Evolutionary conservation across 164 flowering plant species (phyloP), one percentile per base, ranked within the genome.

Genomic region (Stephania yunnanensis): DNA sequence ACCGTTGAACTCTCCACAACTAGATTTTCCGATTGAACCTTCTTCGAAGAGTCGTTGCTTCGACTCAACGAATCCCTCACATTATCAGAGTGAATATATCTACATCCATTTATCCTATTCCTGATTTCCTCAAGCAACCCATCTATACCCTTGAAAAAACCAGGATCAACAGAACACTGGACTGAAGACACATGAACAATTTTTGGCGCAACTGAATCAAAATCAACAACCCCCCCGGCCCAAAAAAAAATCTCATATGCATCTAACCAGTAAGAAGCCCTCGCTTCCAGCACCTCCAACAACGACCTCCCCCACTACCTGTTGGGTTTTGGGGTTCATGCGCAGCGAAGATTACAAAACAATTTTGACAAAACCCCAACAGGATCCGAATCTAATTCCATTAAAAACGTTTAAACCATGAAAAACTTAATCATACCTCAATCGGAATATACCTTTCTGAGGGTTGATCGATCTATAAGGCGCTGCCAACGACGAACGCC

Each of bases 201-300:
- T 3, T 74, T 82, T 0, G 82, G 68, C 46, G 36, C 82, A 70
- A 76, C 70, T 1, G 79, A 30, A 29, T 74, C 87, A 70, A 89
- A 87, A 85, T 87, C 88, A 17, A 83, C 82, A 64, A 85, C 71
- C 83, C 86, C n/a, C 44, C 75, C 30, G n/a, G n/a, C n/a, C n/a
- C n/a, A n/a, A n/a, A n/a, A n/a, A n/a, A 87, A 80, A 5, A 86
- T 68, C 50, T 95, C 98, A 66, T 89, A 87, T 10, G 98, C 98
- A 81, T 95, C 98, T 2, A 93, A 83, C 98, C 98, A 95, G 84
- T 91, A 95, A 17, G 95, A 87, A 42, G 89, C 81, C 71, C 74
- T 79, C 29, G 61, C 76, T 46, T 76, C 81, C 6, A 71, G 73
- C 11, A 31, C 36, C 36, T 31, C 36, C 36, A 3, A 3, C 36